Base-by-base conservation (phyloP, 257 asterid species). In the Lavandula angustifolia region DNA sequence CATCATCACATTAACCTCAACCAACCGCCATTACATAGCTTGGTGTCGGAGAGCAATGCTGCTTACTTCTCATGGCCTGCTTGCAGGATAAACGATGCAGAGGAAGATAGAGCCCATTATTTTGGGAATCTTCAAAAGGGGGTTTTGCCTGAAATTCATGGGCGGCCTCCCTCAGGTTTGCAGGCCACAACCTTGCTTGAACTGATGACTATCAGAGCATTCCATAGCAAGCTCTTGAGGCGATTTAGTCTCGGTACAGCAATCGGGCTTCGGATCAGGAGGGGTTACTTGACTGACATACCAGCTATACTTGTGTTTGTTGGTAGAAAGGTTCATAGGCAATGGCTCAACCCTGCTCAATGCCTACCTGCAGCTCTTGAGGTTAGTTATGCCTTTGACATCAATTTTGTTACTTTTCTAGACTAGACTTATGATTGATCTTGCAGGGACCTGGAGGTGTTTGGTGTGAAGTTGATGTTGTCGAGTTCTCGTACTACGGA, bases 41-140 rank as follows among this genome's bases (percentile, higher is more conserved):
- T 85, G 72, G 69, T 89, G 13, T 79, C 91, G 0, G 99, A 94
- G 82, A 88, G 84, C 77, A 94, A 80, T 70, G 88, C 97, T 52
- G 95, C 99, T 58, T 94, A 87, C 85, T 90, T 94, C 75, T 94
- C 96, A 7, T 94, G 99, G 99, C 99, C 99, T 10, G 81, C 88
- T 44, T 84, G 80, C 56, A 86, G 87, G 54, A 80, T 84, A 70
- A 81, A 81, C 11, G 92, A 85, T 76, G 81, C 87, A 60, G 92
- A 90, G 52, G 96, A 94, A 76, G 92, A 84, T 57, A 75, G 99
- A 59, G 92, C 88, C 7, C 78, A 78, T 71, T 90, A 94, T 80
- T 94, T 90, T 72, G 94, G 89, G 27, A 84, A 94, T 70, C 95
- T 94, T 72, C 99, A 94, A 70, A 87, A 94, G 64, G 95, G 91